Percentiles rank a stretch among this genome's conserved stretches.
Evolutionary conservation across 805 yeast genomes (phyloP).

Genomic region (Metschnikowia noctiluminum): DNA sequence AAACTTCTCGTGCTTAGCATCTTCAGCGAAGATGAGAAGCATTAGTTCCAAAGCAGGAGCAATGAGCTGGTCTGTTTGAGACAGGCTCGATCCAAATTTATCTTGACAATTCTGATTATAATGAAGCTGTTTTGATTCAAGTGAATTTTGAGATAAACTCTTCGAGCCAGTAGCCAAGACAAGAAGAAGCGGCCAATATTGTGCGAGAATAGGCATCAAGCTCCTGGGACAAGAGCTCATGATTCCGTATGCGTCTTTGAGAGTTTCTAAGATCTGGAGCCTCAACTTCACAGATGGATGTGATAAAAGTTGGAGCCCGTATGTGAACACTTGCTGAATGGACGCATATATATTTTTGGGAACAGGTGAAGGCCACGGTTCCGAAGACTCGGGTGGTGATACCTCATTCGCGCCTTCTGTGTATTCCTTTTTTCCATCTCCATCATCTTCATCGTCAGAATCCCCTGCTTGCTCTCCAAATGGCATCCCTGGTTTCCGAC

Average conservation of each 20-base stretch:
- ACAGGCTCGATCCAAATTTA: not conserved
- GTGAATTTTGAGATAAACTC: slow-evolving; percentile 13
- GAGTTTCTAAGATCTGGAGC: slow-evolving; percentile 52
- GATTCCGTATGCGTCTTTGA: slow-evolving; percentile 29
- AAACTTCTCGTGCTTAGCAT: slow-evolving; percentile 42
- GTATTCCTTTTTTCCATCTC: slow-evolving; percentile 9
- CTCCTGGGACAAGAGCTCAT: slow-evolving; percentile 29
- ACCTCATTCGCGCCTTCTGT: slow-evolving; percentile 10
- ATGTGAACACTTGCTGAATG: slow-evolving; percentile 58
- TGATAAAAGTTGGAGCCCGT: slow-evolving; percentile 66
- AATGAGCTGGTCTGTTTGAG: slow-evolving; percentile 17
- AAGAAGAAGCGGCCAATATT: slow-evolving; percentile 32
- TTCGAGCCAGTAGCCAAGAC: slow-evolving; percentile 20
- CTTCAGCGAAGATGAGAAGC: slow-evolving; percentile 26
- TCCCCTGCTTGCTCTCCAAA: slow-evolving; percentile 24
- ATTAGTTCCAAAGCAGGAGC: slow-evolving; percentile 29
- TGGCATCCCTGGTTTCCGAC: slow-evolving; percentile 36
- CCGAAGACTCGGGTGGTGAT: not conserved
- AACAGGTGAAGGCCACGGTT: slow-evolving; percentile 62
- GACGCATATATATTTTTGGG: slow-evolving; percentile 58
- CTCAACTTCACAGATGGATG: slow-evolving; percentile 61
- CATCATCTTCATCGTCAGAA: slow-evolving; percentile 25
- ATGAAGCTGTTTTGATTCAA: not conserved
- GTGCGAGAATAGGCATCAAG: slow-evolving; percentile 31
- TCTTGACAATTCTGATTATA: not conserved